phyloP scores from a whole-genome alignment of 768 basidiomycete genomes.

The Mycena indigotica region DNA sequence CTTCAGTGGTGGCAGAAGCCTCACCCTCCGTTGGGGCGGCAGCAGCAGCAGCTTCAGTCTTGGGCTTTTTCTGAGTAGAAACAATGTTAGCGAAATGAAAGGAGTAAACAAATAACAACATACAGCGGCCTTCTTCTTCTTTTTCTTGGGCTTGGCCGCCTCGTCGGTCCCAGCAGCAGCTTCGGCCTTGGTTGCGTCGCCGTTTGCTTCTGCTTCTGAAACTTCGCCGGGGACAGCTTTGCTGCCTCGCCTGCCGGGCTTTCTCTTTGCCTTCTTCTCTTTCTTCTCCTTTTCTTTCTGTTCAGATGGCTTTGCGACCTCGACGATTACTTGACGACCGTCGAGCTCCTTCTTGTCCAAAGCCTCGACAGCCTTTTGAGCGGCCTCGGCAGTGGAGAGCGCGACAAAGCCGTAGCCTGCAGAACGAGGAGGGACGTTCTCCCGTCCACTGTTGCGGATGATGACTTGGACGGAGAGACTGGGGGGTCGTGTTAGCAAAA shows the following conservation, averaged over 20 bases:
- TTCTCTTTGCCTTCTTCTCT: constrained; percentile 78
- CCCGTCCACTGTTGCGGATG: constrained; percentile 74
- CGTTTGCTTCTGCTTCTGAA: constrained; percentile 87
- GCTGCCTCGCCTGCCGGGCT: constrained; percentile 81
- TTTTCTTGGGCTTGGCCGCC: constrained; percentile 83
- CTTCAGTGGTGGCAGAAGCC: constrained; percentile 38
- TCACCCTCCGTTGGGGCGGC: constrained; percentile 44
- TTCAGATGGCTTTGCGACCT: constrained; percentile 89
- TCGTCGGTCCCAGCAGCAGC: constrained; percentile 60
- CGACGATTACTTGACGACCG: constrained; percentile 85
- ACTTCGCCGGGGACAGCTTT: constrained; percentile 89
- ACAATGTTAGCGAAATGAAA: constrained; percentile 20
- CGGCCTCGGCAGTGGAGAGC: constrained; percentile 77
- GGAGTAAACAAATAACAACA: constrained; percentile 29
- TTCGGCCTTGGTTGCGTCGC: constrained; percentile 65
- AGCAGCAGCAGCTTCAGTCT: constrained; percentile 42
- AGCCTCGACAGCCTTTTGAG: constrained; percentile 80
- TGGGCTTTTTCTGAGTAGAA: constrained; percentile 47
- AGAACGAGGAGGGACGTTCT: too few relatives aligned
- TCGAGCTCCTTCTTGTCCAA: constrained; percentile 90
- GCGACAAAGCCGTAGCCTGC: constrained; percentile 95
- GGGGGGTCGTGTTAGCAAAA: constrained; percentile 20
- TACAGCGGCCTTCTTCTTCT: constrained; percentile 73
- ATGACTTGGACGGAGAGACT: constrained; percentile 87
- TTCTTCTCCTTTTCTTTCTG: constrained; percentile 84